Evolutionary conservation across 345 rosid species (phyloP), one percentile per base, ranked within the genome.

Genomic region (Sonneratia alba): DNA sequence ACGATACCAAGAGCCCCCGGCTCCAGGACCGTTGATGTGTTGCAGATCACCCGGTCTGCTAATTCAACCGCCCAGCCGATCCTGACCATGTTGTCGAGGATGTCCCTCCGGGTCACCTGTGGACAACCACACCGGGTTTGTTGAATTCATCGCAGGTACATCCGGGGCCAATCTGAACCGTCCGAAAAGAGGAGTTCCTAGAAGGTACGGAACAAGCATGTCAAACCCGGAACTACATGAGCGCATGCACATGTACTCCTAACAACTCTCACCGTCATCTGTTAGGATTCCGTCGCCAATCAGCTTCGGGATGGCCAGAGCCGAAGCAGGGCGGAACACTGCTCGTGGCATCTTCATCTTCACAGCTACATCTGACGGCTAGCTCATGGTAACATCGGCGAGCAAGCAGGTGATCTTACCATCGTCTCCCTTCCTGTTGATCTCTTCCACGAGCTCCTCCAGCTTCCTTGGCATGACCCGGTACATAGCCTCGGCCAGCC

Each of bases 381-480:
- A 74, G 10, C 71, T 71, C 45, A 69, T 19, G 27, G 12, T 22
- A 37, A 14, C 56, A 48, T 74, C 72, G 18, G 72, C 66, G 13
- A 74, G 42, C 3, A 74, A 24, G 16, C 77, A 68, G 2, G 71
- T 36, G 42, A 74, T 61, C 62, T 53, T 42, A 18, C 36, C 32
- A 27, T 1, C 43, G 2, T 57, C 45, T 36, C 42, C 77, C 22
- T 40, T 22, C n/a, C 69, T n/a, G 38, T 69, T 36, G 47, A 74
- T 47, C 47, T 21, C 73, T 7, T 56, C 38, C 12, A 62, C 36
- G 12, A 74, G 69, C 63, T 47, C 45, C 77, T 74, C 73, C 38
- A 63, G 49, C 69, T 70, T 61, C 53, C 53, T 69, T 8, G 73
- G 77, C 73, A 74, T 74, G 47, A 63, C 73, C 24, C 24, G 40